Percentiles rank a stretch among this genome's conserved stretches.
phyloP scores from a whole-genome alignment of 2,329 filamentous ascomycete species.

The Thelonectria rubi region DNA sequence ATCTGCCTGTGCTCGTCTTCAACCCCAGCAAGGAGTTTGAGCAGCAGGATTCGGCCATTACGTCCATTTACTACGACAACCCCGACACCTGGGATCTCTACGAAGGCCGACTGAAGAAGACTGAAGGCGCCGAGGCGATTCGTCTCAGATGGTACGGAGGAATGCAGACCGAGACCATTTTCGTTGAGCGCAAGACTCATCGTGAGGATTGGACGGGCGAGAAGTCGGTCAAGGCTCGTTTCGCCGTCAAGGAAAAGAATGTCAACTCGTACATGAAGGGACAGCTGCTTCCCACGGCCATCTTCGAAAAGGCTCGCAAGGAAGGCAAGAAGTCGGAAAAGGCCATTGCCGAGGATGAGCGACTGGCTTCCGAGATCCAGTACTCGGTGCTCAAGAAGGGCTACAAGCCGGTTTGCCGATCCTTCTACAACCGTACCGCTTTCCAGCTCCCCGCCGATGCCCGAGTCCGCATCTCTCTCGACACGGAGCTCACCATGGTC shows the following conservation, averaged over 20 bases:
- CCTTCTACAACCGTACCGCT: constrained; percentile 97
- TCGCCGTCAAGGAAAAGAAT: constrained; percentile 95
- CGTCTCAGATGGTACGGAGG: constrained; percentile 97
- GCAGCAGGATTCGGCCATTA: constrained; percentile 88
- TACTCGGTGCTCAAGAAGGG: constrained; percentile 90
- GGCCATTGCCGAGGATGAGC: constrained; percentile 90
- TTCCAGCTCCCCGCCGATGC: constrained; percentile 98
- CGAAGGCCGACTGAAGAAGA: constrained; percentile 94
- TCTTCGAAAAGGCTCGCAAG: constrained; percentile 97
- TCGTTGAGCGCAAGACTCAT: constrained; percentile 97
- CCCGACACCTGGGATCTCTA: constrained; percentile 94
- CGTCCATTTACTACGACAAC: constrained; percentile 98
- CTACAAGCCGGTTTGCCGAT: constrained; percentile 88
- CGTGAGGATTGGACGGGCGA: constrained; percentile 99
- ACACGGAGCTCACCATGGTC: constrained; percentile 94
- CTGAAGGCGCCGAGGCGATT: constrained; percentile 95
- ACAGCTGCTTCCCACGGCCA: constrained; percentile 81
- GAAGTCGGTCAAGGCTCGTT: constrained; percentile 97
- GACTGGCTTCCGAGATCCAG: constrained; percentile 89
- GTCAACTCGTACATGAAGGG: constrained; percentile 91
- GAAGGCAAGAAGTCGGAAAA: constrained; percentile 94
- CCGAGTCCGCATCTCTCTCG: constrained; percentile 93
- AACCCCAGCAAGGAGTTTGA: constrained; percentile 98
- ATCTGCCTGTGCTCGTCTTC: constrained; percentile 96
- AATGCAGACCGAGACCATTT: constrained; percentile 95